Conservation (phyloP, 495 filamentous ascomycete species). For the Trypethelium eluteriae region DNA sequence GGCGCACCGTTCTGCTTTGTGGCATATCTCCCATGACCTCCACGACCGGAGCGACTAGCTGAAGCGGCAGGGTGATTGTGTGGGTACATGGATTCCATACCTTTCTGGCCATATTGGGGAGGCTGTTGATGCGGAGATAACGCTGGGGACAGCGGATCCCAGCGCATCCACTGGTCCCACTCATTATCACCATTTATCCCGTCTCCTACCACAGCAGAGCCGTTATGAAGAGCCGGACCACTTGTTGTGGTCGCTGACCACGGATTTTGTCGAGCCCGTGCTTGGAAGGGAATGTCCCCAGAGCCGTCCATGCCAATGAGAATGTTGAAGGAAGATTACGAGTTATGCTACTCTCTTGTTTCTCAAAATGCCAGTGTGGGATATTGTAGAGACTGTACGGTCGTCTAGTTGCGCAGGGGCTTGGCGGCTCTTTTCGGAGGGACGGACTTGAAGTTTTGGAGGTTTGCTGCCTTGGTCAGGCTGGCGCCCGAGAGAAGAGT, state of each 20-base stretch:
- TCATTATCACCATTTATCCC: not conserved
- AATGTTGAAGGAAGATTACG: not conserved
- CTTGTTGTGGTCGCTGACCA: conserved; percentile 6
- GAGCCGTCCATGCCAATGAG: not conserved
- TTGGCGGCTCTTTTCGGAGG: not conserved
- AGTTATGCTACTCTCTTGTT: too few species aligned
- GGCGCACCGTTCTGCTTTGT: too few species aligned
- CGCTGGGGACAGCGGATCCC: conserved; percentile 7
- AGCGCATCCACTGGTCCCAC: conserved; percentile 6
- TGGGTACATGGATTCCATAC: not conserved
- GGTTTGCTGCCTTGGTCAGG: not conserved
- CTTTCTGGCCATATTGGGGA: not conserved
- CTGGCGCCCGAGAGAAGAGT: not conserved
- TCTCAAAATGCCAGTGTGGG: not conserved
- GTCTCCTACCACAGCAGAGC: not conserved
- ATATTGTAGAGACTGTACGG: not conserved
- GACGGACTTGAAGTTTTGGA: not conserved
- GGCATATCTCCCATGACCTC: too few species aligned
- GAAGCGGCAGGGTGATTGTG: too few species aligned
- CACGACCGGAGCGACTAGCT: too few species aligned
- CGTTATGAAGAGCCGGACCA: not conserved
- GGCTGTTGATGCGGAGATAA: conserved; percentile 1
- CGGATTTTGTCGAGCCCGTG: not conserved
- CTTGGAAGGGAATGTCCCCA: conserved; percentile 1
- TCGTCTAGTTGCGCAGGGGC: not conserved